Base-by-base conservation (phyloP, 148 eudicot species). In the Euryodendron excelsum region DNA sequence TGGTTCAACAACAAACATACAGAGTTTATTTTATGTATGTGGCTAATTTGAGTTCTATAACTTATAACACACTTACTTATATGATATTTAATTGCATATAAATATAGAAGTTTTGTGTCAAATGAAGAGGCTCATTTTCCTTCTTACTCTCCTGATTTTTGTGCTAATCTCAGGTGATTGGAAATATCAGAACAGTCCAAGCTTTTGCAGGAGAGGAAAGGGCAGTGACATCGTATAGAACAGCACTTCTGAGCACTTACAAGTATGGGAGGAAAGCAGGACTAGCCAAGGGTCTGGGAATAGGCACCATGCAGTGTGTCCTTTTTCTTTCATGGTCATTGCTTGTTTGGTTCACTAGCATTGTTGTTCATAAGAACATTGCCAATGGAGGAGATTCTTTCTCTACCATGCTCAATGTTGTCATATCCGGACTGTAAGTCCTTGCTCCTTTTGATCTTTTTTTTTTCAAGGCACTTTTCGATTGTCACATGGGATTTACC, bases 331-430 rank as follows among this genome's bases (percentile, higher is more conserved):
- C 96, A 3, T 94, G 98, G 98, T 82, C 97, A 27, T 87, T 94
- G 89, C 98, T 94, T 78, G 92, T 94, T 56, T 94, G 98, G 98
- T 94, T 81, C 83, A 91, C 91, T 14, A 94, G 98, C 83, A 73
- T 92, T 18, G 84, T 85, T 77, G 95, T 92, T 67, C 97, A 92
- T 82, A 94, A 92, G 88, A 64, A 72, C 64, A 86, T 91, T 45
- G 95, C 97, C 64, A 92, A 92, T 86, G 98, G 98, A 74, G 98
- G 98, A 58, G 93, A 94, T 7, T 89, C 98, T 56, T 94, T 94
- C 87, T 92, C 98, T 82, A 92, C 97, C 52, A 94, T 94, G 97
- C 95, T 92, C 88, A 96, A 96, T 81, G 99, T 96, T 47, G 95
- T 96, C 28, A 90, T 96, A 52, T 82, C 99, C 75, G 98, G 99